Conservation (phyloP, 2,329 filamentous ascomycete species). For the Alternaria burnsii region DNA sequence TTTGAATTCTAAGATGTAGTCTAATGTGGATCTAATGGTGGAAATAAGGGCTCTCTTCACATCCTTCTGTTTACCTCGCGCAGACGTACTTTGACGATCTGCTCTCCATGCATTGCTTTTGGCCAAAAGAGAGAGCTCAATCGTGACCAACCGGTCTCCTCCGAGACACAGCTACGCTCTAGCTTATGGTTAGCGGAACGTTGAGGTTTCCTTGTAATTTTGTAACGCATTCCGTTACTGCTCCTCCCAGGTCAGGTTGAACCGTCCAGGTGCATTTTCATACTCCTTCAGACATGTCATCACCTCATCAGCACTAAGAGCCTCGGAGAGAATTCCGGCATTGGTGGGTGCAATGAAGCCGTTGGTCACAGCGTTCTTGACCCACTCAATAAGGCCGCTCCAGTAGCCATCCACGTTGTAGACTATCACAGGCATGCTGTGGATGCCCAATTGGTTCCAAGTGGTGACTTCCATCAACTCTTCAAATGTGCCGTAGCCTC, state of each 20-base stretch:
- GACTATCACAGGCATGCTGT: constrained; percentile 76
- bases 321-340: constrained; percentile 80
- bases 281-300: constrained; percentile 76
- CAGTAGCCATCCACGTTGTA: constrained; percentile 92
- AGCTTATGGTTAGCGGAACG: background rate
- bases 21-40: background rate
- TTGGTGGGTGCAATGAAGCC: constrained; percentile 80
- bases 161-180: background rate
- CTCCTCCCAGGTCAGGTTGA: constrained; percentile 81
- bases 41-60: background rate
- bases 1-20: background rate
- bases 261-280: constrained; percentile 75
- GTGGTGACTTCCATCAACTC: constrained; percentile 91
- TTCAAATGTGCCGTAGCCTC: constrained; percentile 94
- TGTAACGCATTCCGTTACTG: constrained; percentile 21
- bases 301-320: constrained; percentile 75
- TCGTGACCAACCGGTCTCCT: background rate
- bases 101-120: background rate
- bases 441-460: constrained; percentile 97
- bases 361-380: constrained; percentile 75
- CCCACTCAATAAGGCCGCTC: constrained; percentile 85
- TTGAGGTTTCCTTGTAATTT: background rate
- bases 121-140: background rate
- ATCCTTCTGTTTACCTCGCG: background rate
- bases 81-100: background rate